Percentiles rank a stretch among this genome's conserved stretches.
Evolutionary conservation across 169 alveolate genomes (phyloP).

Genomic region (Plasmodium cynomolgi): DNA sequence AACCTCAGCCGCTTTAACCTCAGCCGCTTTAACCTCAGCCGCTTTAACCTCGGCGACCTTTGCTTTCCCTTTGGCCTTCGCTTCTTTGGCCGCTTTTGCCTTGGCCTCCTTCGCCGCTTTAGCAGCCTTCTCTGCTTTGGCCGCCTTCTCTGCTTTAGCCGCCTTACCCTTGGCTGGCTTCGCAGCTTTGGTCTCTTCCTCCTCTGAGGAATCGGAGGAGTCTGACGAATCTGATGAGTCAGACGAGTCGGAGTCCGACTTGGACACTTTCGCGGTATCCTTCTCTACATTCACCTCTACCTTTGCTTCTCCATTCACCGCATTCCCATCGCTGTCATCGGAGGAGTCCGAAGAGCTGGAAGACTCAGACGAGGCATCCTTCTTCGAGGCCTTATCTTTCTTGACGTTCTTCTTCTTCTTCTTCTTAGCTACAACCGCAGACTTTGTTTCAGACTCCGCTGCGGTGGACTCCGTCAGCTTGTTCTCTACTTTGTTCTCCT

Average conservation of each 20-base stretch:
- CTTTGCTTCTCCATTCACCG: background rate
- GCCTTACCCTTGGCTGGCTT: background rate
- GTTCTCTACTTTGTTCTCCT: constrained; percentile 10
- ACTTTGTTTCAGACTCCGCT: constrained; percentile 54
- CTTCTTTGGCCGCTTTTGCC: background rate
- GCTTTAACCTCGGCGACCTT: background rate
- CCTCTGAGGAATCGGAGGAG: constrained; percentile 5
- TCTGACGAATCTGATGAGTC: constrained; percentile 25
- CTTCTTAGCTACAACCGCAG: background rate
- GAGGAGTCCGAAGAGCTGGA: constrained; percentile 19
- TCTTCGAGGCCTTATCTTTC: constrained; percentile 8
- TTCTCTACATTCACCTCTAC: background rate
- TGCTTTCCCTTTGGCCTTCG: background rate
- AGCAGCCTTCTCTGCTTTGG: background rate
- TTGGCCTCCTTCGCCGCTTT: background rate
- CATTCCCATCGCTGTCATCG: constrained; percentile 5
- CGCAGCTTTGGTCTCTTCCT: background rate
- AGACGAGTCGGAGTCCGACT: constrained; percentile 11
- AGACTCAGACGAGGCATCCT: constrained; percentile 33
- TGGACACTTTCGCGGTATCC: background rate
- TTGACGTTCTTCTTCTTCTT: constrained; percentile 40
- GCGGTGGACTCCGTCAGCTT: constrained; percentile 65
- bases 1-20: background rate
- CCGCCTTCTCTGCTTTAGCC: background rate
- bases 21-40: background rate